Conservation (phyloP, 2,329 filamentous ascomycete species). For the Colletotrichum sublineola region DNA sequence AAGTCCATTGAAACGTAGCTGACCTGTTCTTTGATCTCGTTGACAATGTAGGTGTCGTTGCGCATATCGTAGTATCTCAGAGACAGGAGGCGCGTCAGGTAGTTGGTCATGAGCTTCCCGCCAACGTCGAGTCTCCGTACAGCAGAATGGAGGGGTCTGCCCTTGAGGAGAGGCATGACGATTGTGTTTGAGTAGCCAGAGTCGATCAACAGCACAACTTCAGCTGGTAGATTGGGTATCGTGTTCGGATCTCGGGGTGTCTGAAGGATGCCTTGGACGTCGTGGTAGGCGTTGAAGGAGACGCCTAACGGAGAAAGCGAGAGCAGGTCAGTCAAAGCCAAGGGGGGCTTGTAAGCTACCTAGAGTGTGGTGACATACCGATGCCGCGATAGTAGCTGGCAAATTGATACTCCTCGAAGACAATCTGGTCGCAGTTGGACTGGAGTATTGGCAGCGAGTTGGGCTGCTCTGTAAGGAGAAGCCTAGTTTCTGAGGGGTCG, state of each 20-base stretch:
- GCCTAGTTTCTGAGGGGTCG: slow-evolving; percentile 83
- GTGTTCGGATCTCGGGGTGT: slow-evolving; percentile 64
- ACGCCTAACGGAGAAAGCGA: slow-evolving; percentile 61
- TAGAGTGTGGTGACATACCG: slow-evolving; percentile 59
- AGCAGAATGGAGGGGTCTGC: slow-evolving; percentile 83
- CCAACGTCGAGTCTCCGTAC: slow-evolving; percentile 90
- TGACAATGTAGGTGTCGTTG: slow-evolving; percentile 92
- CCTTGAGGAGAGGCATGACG: slow-evolving; percentile 86
- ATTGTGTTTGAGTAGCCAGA: slow-evolving; percentile 95
- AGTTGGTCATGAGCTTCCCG: slow-evolving; percentile 93
- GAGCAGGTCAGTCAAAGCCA: background rate
- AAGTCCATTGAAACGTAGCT: slow-evolving; percentile 89
- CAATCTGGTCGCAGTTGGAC: slow-evolving; percentile 92
- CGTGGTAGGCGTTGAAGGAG: slow-evolving; percentile 84
- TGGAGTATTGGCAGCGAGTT: slow-evolving; percentile 86
- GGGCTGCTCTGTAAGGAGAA: slow-evolving; percentile 87
- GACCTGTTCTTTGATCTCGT: slow-evolving; percentile 92
- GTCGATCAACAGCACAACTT: slow-evolving; percentile 90
- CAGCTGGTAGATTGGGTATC: slow-evolving; percentile 69
- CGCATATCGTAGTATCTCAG: slow-evolving; percentile 95
- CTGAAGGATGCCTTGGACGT: slow-evolving; percentile 77
- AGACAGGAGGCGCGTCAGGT: slow-evolving; percentile 89
- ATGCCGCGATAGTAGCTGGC: slow-evolving; percentile 83
- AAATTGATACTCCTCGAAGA: slow-evolving; percentile 98
- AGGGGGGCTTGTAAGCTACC: background rate